A percentile compares a stretch with the other conserved stretches of the same genome.
Evolutionary conservation across 2,329 filamentous ascomycete species (phyloP).

Genomic region (Ceratocystis cubensis): DNA sequence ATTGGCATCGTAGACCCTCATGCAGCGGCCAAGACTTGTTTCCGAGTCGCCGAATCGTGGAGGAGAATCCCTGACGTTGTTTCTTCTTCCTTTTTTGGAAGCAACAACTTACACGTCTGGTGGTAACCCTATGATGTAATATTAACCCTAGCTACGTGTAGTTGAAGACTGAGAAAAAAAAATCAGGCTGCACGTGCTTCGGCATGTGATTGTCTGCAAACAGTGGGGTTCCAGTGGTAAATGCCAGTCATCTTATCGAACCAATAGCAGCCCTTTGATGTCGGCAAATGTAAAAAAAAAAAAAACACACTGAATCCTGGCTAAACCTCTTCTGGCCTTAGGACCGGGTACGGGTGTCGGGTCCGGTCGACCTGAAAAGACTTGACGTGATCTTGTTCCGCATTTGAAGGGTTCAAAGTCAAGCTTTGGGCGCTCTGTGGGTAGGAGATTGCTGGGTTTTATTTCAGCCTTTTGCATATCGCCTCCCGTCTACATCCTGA

Average conservation of each 20-base stretch:
- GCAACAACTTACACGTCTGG: background rate
- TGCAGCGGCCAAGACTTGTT: background rate
- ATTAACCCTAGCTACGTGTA: background rate
- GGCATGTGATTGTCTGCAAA: background rate
- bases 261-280: background rate
- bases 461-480: background rate
- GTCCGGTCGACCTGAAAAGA: background rate
- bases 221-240: background rate
- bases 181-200: background rate
- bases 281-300: background rate
- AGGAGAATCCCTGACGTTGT: background rate
- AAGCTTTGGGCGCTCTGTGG: background rate
- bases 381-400: background rate
- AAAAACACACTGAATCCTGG: background rate
- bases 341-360: constrained; percentile 1
- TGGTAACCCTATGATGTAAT: background rate
- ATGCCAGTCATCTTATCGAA: background rate
- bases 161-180: too few species aligned
- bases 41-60: background rate
- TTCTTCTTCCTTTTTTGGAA: background rate
- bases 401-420: background rate
- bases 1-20: background rate
- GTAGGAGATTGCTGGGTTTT: background rate
- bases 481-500: background rate
- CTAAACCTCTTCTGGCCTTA: background rate